Evolutionary conservation across 169 alveolate genomes (phyloP).

Genomic region (Perkinsus chesapeaki): DNA sequence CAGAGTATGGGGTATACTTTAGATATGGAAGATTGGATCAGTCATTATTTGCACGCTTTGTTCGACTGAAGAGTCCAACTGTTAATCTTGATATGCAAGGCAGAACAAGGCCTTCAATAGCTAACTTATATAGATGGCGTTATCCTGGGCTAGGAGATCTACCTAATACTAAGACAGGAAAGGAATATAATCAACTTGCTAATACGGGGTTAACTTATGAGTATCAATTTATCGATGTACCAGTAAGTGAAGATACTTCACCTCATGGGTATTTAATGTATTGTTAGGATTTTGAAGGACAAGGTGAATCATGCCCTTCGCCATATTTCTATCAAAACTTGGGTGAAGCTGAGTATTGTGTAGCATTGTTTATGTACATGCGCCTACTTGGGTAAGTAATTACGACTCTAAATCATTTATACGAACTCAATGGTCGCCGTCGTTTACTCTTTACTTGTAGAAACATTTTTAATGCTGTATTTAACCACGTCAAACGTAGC

Average conservation of each 20-base stretch:
- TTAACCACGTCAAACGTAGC: too few relatives aligned
- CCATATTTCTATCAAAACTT: slow-evolving; percentile 81
- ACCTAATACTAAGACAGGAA: slow-evolving; percentile 31
- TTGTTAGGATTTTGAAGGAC: slow-evolving; percentile 38
- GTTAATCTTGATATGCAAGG: slow-evolving; percentile 72
- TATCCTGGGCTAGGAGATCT: slow-evolving; percentile 48
- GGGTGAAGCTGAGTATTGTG: slow-evolving; percentile 85
- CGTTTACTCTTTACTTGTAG: too few relatives aligned
- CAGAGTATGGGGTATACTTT: slow-evolving; percentile 1
- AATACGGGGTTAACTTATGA: slow-evolving; percentile 53
- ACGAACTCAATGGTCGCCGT: too few relatives aligned
- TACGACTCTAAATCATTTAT: background rate
- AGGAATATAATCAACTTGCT: slow-evolving; percentile 20
- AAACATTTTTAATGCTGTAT: background rate
- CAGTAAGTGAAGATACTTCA: background rate
- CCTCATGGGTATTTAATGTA: background rate
- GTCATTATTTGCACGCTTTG: slow-evolving; percentile 59
- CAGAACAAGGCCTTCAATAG: slow-evolving; percentile 75
- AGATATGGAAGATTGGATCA: slow-evolving; percentile 67
- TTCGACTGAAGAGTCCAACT: slow-evolving; percentile 65
- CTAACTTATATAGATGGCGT: slow-evolving; percentile 71
- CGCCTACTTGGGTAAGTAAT: slow-evolving; percentile 43
- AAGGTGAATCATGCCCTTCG: slow-evolving; percentile 73
- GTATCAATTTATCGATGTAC: slow-evolving; percentile 70
- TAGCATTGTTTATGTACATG: slow-evolving; percentile 82